Evolutionary conservation across 495 filamentous ascomycete genomes (phyloP).

Genomic region (Xylaria cubensis): DNA sequence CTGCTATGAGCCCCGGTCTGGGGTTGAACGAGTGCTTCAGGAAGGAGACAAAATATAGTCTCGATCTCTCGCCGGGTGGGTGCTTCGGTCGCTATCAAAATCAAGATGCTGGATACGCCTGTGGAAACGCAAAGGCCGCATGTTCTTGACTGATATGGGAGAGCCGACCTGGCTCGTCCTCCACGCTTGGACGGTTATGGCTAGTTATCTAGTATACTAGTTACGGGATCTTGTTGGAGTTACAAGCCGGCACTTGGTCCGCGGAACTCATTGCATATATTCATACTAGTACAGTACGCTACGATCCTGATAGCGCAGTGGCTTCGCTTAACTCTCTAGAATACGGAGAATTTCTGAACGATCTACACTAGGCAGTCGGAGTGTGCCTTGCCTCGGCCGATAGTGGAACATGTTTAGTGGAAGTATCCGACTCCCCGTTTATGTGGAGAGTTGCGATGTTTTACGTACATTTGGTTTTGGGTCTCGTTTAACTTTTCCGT

Average conservation of each 20-base stretch:
- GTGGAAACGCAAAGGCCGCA: neutral
- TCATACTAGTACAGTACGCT: neutral
- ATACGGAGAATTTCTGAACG: neutral
- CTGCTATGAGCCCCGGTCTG: neutral
- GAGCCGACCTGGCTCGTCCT: neutral
- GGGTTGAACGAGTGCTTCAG: neutral
- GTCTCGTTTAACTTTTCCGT: conserved; percentile 21
- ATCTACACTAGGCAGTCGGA: conserved; percentile 18
- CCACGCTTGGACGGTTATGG: conserved; percentile 1
- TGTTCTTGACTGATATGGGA: conserved; percentile 1
- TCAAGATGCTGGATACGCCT: neutral
- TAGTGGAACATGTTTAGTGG: neutral
- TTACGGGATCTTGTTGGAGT: conserved; percentile 10
- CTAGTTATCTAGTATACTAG: neutral
- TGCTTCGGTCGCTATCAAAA: neutral
- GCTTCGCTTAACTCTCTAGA: neutral
- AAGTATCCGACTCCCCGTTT: conserved; percentile 4
- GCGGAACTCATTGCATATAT: neutral
- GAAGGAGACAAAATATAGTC: neutral
- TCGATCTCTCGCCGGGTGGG: neutral
- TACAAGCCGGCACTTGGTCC: conserved; percentile 23
- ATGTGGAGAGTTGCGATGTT: neutral
- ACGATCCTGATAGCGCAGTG: neutral
- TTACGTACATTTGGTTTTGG: neutral
- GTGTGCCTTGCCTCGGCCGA: conserved; percentile 18